Conservation (phyloP, 2,329 filamentous ascomycete genomes). For the Emmonsia crescens region DNA sequence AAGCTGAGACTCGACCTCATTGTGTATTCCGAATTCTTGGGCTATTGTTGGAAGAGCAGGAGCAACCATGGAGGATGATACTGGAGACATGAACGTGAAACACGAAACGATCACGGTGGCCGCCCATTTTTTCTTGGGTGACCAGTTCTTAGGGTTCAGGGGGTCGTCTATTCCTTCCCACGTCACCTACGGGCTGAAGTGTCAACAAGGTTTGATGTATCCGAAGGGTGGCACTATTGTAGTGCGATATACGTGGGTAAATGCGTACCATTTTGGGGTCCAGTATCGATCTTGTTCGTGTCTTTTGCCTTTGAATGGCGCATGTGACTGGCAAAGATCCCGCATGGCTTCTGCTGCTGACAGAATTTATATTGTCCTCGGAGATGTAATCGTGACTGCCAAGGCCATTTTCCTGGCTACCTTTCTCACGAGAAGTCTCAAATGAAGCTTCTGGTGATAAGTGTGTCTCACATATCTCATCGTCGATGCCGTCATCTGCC, state of each 20-base stretch:
- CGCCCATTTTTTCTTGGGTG: conserved; percentile 44
- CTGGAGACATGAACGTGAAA: conserved; percentile 52
- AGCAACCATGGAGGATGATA: conserved; percentile 50
- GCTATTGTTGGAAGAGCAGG: conserved; percentile 42
- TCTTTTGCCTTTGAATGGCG: neutral
- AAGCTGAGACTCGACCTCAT: conserved; percentile 21
- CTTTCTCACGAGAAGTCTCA: neutral
- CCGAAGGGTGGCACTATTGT: neutral
- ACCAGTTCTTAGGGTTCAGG: conserved; percentile 44
- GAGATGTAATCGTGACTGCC: neutral
- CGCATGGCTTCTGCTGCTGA: neutral
- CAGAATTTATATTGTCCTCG: neutral
- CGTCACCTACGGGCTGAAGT: neutral
- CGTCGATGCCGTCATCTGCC: neutral
- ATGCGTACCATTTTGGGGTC: neutral
- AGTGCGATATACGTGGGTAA: neutral
- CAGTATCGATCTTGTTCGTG: neutral
- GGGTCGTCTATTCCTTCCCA: conserved; percentile 45
- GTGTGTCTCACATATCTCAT: neutral
- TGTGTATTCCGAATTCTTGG: conserved; percentile 41
- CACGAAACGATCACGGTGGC: conserved; percentile 44
- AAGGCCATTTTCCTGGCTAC: neutral
- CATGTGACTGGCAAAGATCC: neutral
- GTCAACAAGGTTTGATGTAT: neutral
- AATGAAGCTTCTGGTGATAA: neutral